Evolutionary conservation across 2,329 filamentous ascomycete genomes (phyloP).

Genomic region (Diaporthe sp.): DNA sequence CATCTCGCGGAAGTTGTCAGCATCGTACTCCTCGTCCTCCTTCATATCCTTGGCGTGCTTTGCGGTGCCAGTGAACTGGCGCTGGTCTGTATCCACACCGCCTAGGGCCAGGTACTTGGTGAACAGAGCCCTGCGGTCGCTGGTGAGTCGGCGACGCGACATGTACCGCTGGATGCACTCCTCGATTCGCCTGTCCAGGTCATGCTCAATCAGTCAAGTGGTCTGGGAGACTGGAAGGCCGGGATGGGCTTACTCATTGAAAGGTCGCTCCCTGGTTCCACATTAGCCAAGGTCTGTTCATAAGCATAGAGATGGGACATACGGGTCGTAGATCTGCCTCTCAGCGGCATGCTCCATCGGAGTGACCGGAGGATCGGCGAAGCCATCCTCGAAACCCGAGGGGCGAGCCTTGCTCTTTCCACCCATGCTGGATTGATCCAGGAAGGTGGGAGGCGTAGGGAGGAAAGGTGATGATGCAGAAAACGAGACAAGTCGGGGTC

Average conservation of each 20-base stretch:
- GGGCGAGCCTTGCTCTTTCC: slow-evolving; percentile 46
- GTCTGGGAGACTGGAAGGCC: background rate
- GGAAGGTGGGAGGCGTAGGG: background rate
- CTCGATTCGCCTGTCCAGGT: slow-evolving; percentile 76
- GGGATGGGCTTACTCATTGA: slow-evolving; percentile 61
- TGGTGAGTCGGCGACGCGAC: slow-evolving; percentile 78
- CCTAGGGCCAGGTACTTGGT: slow-evolving; percentile 85
- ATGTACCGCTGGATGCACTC: slow-evolving; percentile 86
- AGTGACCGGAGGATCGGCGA: slow-evolving; percentile 82
- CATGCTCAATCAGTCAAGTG: background rate
- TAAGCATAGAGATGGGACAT: slow-evolving; percentile 46
- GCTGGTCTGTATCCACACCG: slow-evolving; percentile 72
- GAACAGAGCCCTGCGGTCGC: slow-evolving; percentile 73
- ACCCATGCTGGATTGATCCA: slow-evolving; percentile 30
- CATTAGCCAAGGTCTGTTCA: slow-evolving; percentile 37
- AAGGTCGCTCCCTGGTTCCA: slow-evolving; percentile 56
- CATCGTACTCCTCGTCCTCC: slow-evolving; percentile 59
- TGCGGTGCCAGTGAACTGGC: slow-evolving; percentile 70
- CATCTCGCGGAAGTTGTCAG: slow-evolving; percentile 71
- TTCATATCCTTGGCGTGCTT: slow-evolving; percentile 41
- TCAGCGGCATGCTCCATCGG: slow-evolving; percentile 75
- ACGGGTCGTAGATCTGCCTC: slow-evolving; percentile 73
- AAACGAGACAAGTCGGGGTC: background rate
- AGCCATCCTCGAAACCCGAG: slow-evolving; percentile 83
- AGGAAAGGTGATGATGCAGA: background rate